phyloP scores from a whole-genome alignment of 2,329 filamentous ascomycete genomes.

The Lachnellula occidentalis region DNA sequence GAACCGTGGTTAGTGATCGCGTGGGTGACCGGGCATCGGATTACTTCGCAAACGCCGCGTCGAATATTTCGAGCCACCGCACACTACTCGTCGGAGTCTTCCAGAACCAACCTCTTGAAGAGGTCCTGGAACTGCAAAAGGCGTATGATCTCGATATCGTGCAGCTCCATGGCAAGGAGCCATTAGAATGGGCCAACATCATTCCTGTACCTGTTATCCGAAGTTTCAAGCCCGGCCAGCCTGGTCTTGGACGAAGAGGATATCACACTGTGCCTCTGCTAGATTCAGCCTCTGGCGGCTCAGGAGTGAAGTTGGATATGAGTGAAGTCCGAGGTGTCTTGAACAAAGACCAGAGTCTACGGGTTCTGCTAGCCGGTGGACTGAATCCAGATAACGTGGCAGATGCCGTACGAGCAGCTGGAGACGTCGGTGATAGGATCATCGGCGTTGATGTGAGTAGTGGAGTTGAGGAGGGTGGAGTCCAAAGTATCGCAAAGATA shows the following conservation, averaged over 20 bases:
- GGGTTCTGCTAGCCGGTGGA: conserved; percentile 79
- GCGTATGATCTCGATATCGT: conserved; percentile 78
- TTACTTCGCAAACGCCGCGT: conserved; percentile 61
- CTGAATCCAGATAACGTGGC: conserved; percentile 74
- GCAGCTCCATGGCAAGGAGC: conserved; percentile 88
- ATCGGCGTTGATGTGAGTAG: conserved; percentile 89
- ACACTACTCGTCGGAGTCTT: conserved; percentile 91
- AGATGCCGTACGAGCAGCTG: conserved; percentile 57
- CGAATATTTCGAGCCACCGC: conserved; percentile 47
- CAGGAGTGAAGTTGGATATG: conserved; percentile 72
- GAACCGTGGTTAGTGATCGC: conserved; percentile 23
- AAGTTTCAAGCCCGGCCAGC: conserved; percentile 69
- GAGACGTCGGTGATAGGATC: conserved; percentile 55
- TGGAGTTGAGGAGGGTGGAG: conserved; percentile 79
- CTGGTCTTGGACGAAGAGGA: conserved; percentile 60
- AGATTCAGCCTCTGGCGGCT: conserved; percentile 78
- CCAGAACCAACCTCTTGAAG: conserved; percentile 78
- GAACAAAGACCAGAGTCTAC: conserved; percentile 61
- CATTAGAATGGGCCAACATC: conserved; percentile 81
- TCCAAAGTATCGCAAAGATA: conserved; percentile 79
- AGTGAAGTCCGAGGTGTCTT: conserved; percentile 63
- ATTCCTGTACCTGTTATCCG: conserved; percentile 90
- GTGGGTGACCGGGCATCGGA: conserved; percentile 44
- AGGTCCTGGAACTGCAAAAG: conserved; percentile 73
- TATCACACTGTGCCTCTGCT: conserved; percentile 81